Evolutionary conservation across 2,329 filamentous ascomycete species (phyloP).

Genomic region (Pyrenophora teres): DNA sequence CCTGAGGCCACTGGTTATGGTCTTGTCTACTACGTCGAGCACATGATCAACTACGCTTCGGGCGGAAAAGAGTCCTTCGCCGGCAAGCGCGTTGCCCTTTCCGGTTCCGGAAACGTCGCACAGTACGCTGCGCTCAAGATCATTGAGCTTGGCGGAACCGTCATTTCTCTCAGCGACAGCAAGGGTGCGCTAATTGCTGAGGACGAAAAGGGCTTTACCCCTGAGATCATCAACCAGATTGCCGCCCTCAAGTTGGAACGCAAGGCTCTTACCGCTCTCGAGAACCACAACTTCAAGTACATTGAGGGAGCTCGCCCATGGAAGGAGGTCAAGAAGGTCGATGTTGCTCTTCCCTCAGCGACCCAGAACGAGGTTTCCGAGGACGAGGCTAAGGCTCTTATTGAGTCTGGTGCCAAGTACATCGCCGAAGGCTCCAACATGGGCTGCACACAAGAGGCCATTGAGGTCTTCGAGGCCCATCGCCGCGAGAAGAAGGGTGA

Average conservation of each 20-base stretch:
- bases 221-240: conserved; percentile 78
- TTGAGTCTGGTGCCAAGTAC: conserved; percentile 77
- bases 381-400: conserved; percentile 84
- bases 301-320: conserved; percentile 86
- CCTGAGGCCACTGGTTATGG: conserved; percentile 97
- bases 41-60: conserved; percentile 74
- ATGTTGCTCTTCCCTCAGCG: conserved; percentile 88
- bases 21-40: conserved; percentile 71
- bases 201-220: conserved; percentile 72
- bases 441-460: conserved; percentile 95
- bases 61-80: conserved; percentile 79
- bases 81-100: conserved; percentile 94
- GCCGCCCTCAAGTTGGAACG: conserved; percentile 85
- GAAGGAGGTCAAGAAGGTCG: conserved; percentile 85
- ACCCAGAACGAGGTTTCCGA: conserved; percentile 97
- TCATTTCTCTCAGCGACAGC: conserved; percentile 92
- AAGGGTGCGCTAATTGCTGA: conserved; percentile 81
- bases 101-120: conserved; percentile 95
- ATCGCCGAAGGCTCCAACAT: conserved; percentile 98
- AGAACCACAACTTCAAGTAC: conserved; percentile 77
- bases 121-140: conserved; percentile 96
- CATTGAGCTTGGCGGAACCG: conserved; percentile 91
- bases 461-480: conserved; percentile 85
- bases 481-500: conserved; percentile 70
- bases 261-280: conserved; percentile 76